phyloP scores from a whole-genome alignment of 78 protist genomes.

The Dictyostelium intermedium region DNA sequence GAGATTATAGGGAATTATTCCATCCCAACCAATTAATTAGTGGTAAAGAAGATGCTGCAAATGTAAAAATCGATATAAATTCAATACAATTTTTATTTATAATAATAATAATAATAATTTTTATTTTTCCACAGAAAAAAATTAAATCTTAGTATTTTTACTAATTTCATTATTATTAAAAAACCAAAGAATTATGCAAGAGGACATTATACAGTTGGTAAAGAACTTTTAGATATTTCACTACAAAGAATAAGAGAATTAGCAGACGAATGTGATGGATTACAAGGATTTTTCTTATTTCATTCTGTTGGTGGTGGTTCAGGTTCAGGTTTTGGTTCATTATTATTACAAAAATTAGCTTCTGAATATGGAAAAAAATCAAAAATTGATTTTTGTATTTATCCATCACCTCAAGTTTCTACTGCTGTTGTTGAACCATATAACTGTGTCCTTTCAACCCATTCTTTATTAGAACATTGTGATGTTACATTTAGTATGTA shows the following conservation, averaged over 20 bases:
- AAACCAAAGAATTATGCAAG: slow-evolving; percentile 91
- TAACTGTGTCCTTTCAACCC: slow-evolving; percentile 98
- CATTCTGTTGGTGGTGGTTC: slow-evolving; percentile 98
- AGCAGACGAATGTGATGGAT: slow-evolving; percentile 99
- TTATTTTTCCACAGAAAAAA: no score
- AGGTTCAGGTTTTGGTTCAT: slow-evolving; percentile 99
- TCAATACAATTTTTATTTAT: no score
- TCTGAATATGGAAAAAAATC: slow-evolving; percentile 99
- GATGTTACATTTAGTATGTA: slow-evolving; percentile 91
- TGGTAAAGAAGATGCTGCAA: slow-evolving; percentile 99
- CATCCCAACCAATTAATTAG: slow-evolving; percentile 99
- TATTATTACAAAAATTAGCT: slow-evolving; percentile 97
- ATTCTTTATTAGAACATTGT: slow-evolving; percentile 98
- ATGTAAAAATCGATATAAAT: slow-evolving; percentile 81
- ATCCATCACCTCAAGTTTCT: slow-evolving; percentile 98
- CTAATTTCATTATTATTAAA: neutral
- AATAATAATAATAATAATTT: no score
- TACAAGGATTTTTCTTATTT: slow-evolving; percentile 97
- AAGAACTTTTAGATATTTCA: slow-evolving; percentile 94
- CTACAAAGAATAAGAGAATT: slow-evolving; percentile 98
- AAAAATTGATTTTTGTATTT: slow-evolving; percentile 96
- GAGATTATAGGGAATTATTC: slow-evolving; percentile 96
- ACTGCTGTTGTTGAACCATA: slow-evolving; percentile 99
- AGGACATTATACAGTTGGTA: slow-evolving; percentile 99
- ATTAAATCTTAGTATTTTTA: no score